Evolutionary conservation across 306 rosid species (phyloP).

Genomic region (Casuarina glauca): DNA sequence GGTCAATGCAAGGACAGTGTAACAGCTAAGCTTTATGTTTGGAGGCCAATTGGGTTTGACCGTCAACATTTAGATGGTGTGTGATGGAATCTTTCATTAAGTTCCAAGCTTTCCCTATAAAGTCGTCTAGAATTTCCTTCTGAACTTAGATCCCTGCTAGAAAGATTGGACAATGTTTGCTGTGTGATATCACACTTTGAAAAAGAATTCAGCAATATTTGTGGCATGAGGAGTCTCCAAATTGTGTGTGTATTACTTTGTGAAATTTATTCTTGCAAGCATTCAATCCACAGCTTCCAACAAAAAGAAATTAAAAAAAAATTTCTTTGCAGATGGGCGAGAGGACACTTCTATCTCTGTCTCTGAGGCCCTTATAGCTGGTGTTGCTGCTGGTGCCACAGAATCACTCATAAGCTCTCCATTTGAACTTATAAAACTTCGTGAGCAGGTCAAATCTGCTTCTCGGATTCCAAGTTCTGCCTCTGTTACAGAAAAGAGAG

Average conservation of each 20-base stretch:
- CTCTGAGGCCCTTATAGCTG: slow-evolving; percentile 81
- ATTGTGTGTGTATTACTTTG: neutral
- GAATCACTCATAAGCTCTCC: slow-evolving; percentile 81
- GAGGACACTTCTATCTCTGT: slow-evolving; percentile 54
- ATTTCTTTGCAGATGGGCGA: slow-evolving; percentile 69
- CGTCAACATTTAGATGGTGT: neutral
- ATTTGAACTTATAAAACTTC: slow-evolving; percentile 80
- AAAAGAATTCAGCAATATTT: neutral
- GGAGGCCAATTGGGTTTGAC: neutral
- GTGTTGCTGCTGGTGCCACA: slow-evolving; percentile 67
- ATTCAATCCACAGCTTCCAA: neutral
- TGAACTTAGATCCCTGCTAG: too few relatives aligned
- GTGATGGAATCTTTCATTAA: neutral
- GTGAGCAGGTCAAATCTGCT: slow-evolving; percentile 75
- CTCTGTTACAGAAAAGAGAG: slow-evolving; percentile 49
- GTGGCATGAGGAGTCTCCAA: neutral
- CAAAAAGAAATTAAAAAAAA: neutral
- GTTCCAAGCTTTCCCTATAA: neutral
- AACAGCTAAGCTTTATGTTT: too few relatives aligned
- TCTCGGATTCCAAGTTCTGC: slow-evolving; percentile 41
- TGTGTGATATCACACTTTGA: neutral
- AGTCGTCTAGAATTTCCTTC: neutral
- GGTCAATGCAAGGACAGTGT: neutral
- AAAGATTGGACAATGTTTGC: neutral
- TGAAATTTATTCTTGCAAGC: neutral